Conservation (phyloP, 805 yeast genomes). For the Kluyveromyces nonfermentans region DNA sequence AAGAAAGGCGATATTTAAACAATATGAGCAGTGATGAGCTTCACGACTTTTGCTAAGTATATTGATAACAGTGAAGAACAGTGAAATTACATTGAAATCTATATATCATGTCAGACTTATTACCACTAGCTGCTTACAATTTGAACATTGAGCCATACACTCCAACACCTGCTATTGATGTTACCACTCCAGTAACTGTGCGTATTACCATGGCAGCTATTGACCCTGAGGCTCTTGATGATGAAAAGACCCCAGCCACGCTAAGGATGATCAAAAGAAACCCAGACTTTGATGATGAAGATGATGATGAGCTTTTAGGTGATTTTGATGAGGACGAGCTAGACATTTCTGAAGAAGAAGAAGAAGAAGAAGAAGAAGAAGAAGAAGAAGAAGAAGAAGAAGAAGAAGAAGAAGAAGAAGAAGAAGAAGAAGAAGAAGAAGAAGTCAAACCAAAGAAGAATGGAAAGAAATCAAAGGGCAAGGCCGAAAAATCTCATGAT, state of each 20-base stretch:
- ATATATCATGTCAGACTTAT: conserved; percentile 51
- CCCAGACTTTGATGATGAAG: conserved; percentile 40
- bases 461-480: conserved; percentile 33
- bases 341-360: conserved; percentile 35
- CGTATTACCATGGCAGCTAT: conserved; percentile 92
- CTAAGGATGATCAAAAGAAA: conserved; percentile 76
- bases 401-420: conserved; percentile 33
- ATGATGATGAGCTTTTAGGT: conserved; percentile 38
- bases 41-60: too few relatives aligned
- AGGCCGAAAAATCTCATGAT: conserved; percentile 21
- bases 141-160: conserved; percentile 78
- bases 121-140: conserved; percentile 83
- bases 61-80: neutral
- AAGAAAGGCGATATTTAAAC: neutral
- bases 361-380: conserved; percentile 30
- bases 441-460: conserved; percentile 32
- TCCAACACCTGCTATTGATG: conserved; percentile 80
- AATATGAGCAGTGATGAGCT: neutral
- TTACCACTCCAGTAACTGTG: conserved; percentile 80
- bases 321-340: conserved; percentile 39
- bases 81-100: neutral
- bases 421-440: conserved; percentile 23
- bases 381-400: conserved; percentile 36
- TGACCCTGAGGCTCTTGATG: conserved; percentile 75
- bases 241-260: conserved; percentile 79